These are phyloP conservation scores for Stereum hirsutum DNA, from an alignment of 1,284 basidiomycete genomes.

Conservation along the genomic window DNA sequence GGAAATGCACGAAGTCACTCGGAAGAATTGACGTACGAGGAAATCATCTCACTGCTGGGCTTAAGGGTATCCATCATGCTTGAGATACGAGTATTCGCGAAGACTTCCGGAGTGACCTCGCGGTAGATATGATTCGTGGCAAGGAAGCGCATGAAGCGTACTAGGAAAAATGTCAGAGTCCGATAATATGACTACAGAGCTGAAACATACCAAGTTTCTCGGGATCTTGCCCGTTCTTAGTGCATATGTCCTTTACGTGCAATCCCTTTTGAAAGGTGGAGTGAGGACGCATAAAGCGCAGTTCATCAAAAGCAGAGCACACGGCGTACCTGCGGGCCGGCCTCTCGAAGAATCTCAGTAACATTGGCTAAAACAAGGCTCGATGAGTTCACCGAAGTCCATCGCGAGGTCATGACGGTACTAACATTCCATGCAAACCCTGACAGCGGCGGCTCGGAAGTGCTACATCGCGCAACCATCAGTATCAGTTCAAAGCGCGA, in stretches of 20 bases:
- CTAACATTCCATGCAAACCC: not conserved
- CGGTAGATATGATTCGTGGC: slow-evolving; percentile 20
- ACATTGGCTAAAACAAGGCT: slow-evolving; percentile 16
- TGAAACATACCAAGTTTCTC: slow-evolving; percentile 17
- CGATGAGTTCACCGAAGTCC: not conserved
- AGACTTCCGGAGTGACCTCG: slow-evolving; percentile 20
- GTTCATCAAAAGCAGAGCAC: not conserved
- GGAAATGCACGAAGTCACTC: not conserved
- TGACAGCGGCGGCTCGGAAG: not conserved
- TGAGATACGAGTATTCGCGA: slow-evolving; percentile 20
- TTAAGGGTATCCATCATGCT: slow-evolving; percentile 19
- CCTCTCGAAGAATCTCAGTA: slow-evolving; percentile 26
- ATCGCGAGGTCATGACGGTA: too few species aligned
- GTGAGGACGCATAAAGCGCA: not conserved
- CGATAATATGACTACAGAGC: too few species aligned
- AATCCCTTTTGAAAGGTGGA: slow-evolving; percentile 11
- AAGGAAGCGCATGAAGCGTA: slow-evolving; percentile 15
- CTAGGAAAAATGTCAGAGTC: slow-evolving; percentile 1
- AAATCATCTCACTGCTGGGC: slow-evolving; percentile 5
- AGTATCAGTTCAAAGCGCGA: not conserved
- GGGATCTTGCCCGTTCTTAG: slow-evolving; percentile 9
- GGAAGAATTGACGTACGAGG: not conserved
- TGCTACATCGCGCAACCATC: not conserved
- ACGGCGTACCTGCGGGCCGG: slow-evolving; percentile 19
- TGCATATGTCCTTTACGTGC: slow-evolving; percentile 19